Evolutionary conservation across 2,329 filamentous ascomycete species (phyloP).

Genomic region (Fusarium mexicanum): DNA sequence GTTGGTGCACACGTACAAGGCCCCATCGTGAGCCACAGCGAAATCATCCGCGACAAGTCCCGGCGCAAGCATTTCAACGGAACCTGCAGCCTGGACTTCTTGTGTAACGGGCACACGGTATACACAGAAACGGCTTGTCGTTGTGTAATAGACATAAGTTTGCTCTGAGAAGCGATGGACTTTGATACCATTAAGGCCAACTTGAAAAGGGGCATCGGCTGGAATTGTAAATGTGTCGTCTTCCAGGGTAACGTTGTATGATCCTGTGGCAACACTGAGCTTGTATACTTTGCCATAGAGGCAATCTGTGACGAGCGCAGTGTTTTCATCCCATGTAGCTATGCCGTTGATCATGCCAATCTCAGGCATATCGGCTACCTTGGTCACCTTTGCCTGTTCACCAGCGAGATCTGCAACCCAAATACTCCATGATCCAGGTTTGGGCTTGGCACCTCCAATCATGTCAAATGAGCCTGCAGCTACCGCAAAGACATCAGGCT

Average conservation of each 20-base stretch:
- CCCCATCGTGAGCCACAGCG: constrained; percentile 26
- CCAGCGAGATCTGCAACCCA: constrained; percentile 33
- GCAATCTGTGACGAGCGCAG: constrained; percentile 30
- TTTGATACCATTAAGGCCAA: constrained; percentile 37
- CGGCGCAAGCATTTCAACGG: constrained; percentile 20
- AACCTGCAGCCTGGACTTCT: constrained; percentile 5
- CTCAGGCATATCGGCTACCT: constrained; percentile 4
- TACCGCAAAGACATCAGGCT: constrained; percentile 31
- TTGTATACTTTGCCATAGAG: constrained; percentile 33
- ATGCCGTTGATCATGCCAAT: constrained; percentile 35
- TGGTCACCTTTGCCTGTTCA: constrained; percentile 5
- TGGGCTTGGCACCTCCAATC: constrained; percentile 3
- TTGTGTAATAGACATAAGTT: constrained; percentile 30
- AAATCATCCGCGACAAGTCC: constrained; percentile 33
- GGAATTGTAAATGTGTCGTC: constrained; percentile 30
- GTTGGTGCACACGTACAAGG: constrained; percentile 33
- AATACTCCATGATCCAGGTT: constrained; percentile 21
- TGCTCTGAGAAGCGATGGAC: constrained; percentile 22
- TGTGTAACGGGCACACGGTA: constrained; percentile 26
- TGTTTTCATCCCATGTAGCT: constrained; percentile 31
- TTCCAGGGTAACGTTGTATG: constrained; percentile 20
- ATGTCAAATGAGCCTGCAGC: constrained; percentile 29
- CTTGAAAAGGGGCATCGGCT: constrained; percentile 7
- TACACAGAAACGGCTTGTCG: constrained; percentile 25
- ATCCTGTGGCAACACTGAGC: constrained; percentile 15